Conservation (phyloP, 176 grass and related monocot species). For the Cenchrus fungigraminus region DNA sequence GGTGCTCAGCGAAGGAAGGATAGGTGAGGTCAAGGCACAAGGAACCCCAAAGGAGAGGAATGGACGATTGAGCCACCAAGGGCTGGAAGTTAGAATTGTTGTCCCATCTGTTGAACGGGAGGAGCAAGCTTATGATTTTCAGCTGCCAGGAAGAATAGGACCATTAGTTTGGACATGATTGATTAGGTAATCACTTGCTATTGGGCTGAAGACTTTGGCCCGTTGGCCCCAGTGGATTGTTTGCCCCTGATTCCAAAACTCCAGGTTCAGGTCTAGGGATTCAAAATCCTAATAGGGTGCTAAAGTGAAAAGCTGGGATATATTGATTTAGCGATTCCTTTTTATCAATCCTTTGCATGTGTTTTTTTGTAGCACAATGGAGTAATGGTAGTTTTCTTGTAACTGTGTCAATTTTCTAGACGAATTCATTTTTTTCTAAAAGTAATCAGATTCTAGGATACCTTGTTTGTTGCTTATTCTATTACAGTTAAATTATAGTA, state of each 20-base stretch:
- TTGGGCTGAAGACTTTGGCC: background rate
- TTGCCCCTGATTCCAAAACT: too few relatives aligned
- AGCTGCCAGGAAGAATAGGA: background rate
- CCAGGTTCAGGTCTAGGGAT: background rate
- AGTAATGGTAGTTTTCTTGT: background rate
- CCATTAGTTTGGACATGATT: background rate
- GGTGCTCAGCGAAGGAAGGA: background rate
- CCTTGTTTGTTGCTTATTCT: background rate
- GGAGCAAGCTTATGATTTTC: background rate
- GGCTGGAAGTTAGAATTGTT: too few relatives aligned
- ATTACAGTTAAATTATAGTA: conserved; percentile 11
- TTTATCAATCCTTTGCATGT: background rate
- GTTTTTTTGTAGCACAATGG: background rate
- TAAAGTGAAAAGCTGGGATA: conserved; percentile 1
- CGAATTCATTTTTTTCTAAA: background rate
- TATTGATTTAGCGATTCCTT: background rate
- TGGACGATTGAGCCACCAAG: background rate
- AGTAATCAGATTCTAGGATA: conserved; percentile 16
- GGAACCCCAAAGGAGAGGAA: too few relatives aligned
- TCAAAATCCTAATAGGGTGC: conserved; percentile 8
- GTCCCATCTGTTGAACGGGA: background rate
- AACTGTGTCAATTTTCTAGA: background rate
- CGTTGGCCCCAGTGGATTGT: background rate
- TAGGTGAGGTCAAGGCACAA: too few relatives aligned
- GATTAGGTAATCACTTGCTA: background rate